Evolutionary conservation across 441 rosid species (phyloP).

Genomic region (Metrosideros polymorpha): DNA sequence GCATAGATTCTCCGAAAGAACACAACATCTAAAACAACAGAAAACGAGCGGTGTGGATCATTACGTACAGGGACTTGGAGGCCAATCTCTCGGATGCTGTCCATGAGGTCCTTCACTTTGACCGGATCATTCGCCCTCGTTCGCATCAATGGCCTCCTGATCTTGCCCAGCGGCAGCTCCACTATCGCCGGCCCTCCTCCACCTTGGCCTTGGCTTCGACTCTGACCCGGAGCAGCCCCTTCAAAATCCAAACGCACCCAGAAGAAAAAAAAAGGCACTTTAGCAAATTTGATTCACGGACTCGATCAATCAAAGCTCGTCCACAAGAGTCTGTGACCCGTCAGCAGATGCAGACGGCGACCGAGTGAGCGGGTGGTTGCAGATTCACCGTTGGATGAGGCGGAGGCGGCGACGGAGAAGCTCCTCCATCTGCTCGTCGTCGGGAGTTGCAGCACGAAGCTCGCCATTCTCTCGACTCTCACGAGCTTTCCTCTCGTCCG

Average conservation of each 20-base stretch:
- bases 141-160: constrained; percentile 68
- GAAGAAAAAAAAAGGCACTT: not conserved
- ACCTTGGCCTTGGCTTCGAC: constrained; percentile 6
- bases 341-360: not conserved
- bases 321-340: not conserved
- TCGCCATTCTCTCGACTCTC: constrained; percentile 32
- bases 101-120: constrained; percentile 81
- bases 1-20: not conserved
- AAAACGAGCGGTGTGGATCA: not conserved
- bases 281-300: not conserved
- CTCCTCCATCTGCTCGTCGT: constrained; percentile 14
- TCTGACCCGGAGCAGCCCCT: constrained; percentile 18
- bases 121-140: constrained; percentile 73
- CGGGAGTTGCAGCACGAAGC: constrained; percentile 34
- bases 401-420: constrained; percentile 37
- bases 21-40: not conserved
- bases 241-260: not conserved
- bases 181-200: constrained; percentile 50
- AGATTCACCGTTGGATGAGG: constrained; percentile 36
- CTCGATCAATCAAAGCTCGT: not conserved
- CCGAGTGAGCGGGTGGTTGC: not conserved
- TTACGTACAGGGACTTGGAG: constrained; percentile 82
- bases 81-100: constrained; percentile 74
- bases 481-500: not conserved
- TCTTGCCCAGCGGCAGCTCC: constrained; percentile 62